Base-by-base conservation (phyloP, 2,329 filamentous ascomycete genomes). In the Colletotrichum lentis region DNA sequence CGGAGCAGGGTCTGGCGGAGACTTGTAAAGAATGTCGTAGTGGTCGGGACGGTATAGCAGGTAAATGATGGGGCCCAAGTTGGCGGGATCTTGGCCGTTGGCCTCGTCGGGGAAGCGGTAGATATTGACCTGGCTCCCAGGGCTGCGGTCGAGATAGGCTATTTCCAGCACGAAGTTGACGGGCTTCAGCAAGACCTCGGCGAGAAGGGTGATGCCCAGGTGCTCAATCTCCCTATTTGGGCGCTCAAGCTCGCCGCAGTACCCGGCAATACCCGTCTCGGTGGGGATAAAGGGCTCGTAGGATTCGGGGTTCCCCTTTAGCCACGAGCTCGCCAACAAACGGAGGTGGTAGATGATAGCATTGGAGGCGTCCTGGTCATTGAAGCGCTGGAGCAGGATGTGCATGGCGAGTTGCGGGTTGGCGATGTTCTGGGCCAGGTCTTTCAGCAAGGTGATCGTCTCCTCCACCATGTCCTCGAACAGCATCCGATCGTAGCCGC, bases 21-120 rank as follows among this genome's bases (percentile, higher is more conserved):
- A 62, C 76, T 88, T 90, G 82, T 99, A 99, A 41, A 98, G 85
- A 69, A 99, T 90, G 78, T 98, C 96, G 78, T 98, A 99, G 79
- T 98, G 96, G 69, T 93, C 93, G 49, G 82, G 96, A 76, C 82
- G 89, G 86, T 81, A 94, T 75, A 84, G 85, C 69, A 85, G 81
- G 72, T 87, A 82, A 43, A 90, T 86, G 39, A 86, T 82, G 31
- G 84, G 82, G 0, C 82, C 84, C 0, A 85, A 74, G 0, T 76
- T 74, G 18, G 79, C 77, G 50, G 78, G 73, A 60, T 83, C 81
- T 62, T 83, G 81, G 3, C 75, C 77, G 62, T 83, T 84, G 16
- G 82, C 80, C 50, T 85, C 86, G 27, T 86, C 82, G 3, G 85
- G 89, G 73, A 91, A 88, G 24, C 85, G 85, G 76, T 91, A 89